Evolutionary conservation across 306 rosid genomes (phyloP), one percentile per base, ranked within the genome.

Genomic region (Quercus aquifolioides): DNA sequence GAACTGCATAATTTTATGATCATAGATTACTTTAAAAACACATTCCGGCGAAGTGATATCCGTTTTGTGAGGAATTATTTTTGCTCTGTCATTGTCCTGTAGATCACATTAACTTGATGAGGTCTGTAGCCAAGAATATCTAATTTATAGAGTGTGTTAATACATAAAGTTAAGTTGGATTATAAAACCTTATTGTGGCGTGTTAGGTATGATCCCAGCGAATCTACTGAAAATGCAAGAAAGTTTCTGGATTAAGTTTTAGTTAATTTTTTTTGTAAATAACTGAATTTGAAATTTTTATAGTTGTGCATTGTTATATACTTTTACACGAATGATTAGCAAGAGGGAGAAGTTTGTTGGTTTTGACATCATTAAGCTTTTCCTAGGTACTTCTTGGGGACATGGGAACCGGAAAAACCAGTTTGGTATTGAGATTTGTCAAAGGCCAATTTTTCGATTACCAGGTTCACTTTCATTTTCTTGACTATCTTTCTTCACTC

Each of bases 331-430:
- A 5, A 56, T 67, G 15, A 69, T 49, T 77, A 19, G 77, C 19
- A 19, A 62, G 71, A 38, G 28, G 41, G 18, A 69, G 13, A 62
- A 9, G 11, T 79, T 52, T 25, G 26, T 54, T 38, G 67, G 49
- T 59, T 20, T 21, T 81, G 54, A 81, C 31, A 35, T 8, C 15
- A 51, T 64, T 38, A 54, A 14, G 43, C 72, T 52, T 76, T 65
- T 80, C 41, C 1, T 85, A 93, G 98, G 98, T 93, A 30, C 88
- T 93, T 78, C 93, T 93, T 55, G 98, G 98, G 35, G 97, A 91
- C 85, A 90, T 93, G 97, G 98, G 98, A 76, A 58, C 98, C 9
- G 98, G 98, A 79, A 93, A 93, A 84, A 89, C 98, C 62, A 91
- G 98, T 76, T 83, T 93, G 90, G 98, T 91, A 49, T 65, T 93